Percentiles rank a stretch among this genome's conserved stretches.
Evolutionary conservation across 1,139 yeast species (phyloP).

Genomic region (Lodderomyces jiufengensis): DNA sequence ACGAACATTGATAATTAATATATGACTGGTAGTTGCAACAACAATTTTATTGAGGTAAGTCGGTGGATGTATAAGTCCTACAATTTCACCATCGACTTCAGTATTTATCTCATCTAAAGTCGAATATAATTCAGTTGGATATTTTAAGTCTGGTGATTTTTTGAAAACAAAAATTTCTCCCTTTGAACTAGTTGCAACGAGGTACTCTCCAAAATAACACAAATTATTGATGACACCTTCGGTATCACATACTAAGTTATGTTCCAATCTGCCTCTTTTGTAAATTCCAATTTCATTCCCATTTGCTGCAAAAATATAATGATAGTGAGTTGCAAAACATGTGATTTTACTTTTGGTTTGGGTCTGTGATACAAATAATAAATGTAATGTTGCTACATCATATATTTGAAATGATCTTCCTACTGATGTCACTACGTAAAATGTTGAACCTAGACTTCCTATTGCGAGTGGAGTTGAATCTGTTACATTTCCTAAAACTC

Average conservation of each 20-base stretch:
- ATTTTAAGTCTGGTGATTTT: slow-evolving; percentile 46
- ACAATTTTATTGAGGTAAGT: slow-evolving; percentile 89
- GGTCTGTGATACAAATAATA: slow-evolving; percentile 79
- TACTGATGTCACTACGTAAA: slow-evolving; percentile 84
- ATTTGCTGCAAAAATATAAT: slow-evolving; percentile 77
- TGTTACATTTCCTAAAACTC: slow-evolving; percentile 63
- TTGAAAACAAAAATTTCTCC: slow-evolving; percentile 62
- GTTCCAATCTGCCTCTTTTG: slow-evolving; percentile 76
- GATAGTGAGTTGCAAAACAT: slow-evolving; percentile 76
- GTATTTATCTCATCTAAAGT: slow-evolving; percentile 50
- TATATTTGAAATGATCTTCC: slow-evolving; percentile 90
- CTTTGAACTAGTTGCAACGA: slow-evolving; percentile 56
- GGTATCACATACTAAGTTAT: slow-evolving; percentile 41
- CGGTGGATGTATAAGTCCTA: slow-evolving; percentile 76
- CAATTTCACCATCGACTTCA: slow-evolving; percentile 62
- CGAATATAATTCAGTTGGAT: slow-evolving; percentile 65
- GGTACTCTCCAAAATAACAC: slow-evolving; percentile 73
- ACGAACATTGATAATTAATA: slow-evolving; percentile 67
- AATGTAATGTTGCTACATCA: slow-evolving; percentile 84
- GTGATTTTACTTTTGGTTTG: slow-evolving; percentile 72
- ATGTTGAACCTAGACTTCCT: slow-evolving; percentile 85
- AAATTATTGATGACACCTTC: slow-evolving; percentile 44
- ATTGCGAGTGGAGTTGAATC: slow-evolving; percentile 82
- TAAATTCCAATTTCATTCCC: slow-evolving; percentile 71
- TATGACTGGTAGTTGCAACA: slow-evolving; percentile 64